Evolutionary conservation across 208 protist species (phyloP).

Genomic region (Leishmania turanica): DNA sequence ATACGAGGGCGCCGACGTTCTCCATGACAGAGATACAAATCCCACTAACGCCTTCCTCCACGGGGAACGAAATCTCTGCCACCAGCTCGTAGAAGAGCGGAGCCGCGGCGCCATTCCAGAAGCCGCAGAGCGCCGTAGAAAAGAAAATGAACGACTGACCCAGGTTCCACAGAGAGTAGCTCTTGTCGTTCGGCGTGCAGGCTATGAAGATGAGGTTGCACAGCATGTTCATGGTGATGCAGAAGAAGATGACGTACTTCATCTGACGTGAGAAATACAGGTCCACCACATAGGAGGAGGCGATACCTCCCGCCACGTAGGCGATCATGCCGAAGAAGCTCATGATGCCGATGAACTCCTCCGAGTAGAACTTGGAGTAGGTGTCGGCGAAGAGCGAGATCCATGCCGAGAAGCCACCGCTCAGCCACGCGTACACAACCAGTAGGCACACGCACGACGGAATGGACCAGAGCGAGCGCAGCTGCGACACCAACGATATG

Average conservation of each 20-base stretch:
- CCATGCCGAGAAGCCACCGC: slow-evolving; percentile 85
- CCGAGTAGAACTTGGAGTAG: slow-evolving; percentile 60
- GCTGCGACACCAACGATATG: slow-evolving; percentile 50
- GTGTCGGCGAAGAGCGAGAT: slow-evolving; percentile 85
- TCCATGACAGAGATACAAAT: slow-evolving; percentile 84
- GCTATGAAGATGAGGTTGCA: slow-evolving; percentile 82
- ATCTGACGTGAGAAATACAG: slow-evolving; percentile 85
- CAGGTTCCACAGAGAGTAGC: slow-evolving; percentile 69
- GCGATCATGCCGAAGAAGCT: slow-evolving; percentile 82
- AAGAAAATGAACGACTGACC: slow-evolving; percentile 73
- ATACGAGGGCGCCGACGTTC: slow-evolving; percentile 81
- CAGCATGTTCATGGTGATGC: slow-evolving; percentile 78
- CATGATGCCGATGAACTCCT: slow-evolving; percentile 84
- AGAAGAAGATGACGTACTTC: slow-evolving; percentile 92
- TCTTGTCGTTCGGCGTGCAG: slow-evolving; percentile 77
- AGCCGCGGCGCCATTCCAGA: slow-evolving; percentile 87
- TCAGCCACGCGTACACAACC: slow-evolving; percentile 82
- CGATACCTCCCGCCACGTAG: slow-evolving; percentile 75
- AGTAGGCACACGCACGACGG: slow-evolving; percentile 81
- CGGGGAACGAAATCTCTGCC: slow-evolving; percentile 86
- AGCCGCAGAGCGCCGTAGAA: slow-evolving; percentile 76
- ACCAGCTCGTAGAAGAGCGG: slow-evolving; percentile 88
- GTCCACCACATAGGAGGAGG: slow-evolving; percentile 80
- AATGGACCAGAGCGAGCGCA: slow-evolving; percentile 52
- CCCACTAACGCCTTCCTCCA: slow-evolving; percentile 85